These are phyloP conservation scores for Heracleum sosnowskyi DNA, from an alignment of 129 eudicot genomes.

Conservation along the genomic window DNA sequence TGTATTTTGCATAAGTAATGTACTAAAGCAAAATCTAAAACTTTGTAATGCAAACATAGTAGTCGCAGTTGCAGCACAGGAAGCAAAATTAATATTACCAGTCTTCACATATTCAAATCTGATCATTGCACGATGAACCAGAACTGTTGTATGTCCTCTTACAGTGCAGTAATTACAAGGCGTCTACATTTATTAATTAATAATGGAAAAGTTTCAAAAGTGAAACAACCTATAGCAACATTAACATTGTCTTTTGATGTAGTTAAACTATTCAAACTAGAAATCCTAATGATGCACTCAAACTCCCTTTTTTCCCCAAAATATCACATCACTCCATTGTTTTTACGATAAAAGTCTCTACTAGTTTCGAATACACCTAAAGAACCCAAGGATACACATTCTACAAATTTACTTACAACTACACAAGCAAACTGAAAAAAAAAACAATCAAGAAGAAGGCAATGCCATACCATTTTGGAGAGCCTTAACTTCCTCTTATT, in stretches of 20 bases:
- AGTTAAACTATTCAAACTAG: background rate
- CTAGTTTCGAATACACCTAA: background rate
- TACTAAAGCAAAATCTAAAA: background rate
- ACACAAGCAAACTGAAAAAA: background rate
- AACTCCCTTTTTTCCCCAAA: background rate
- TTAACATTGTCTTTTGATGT: background rate
- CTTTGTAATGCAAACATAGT: background rate
- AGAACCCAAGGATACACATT: background rate
- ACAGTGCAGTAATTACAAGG: too few relatives aligned
- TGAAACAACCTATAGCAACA: background rate
- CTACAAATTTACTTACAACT: background rate
- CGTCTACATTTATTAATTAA: too few relatives aligned
- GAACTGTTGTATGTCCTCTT: too few relatives aligned
- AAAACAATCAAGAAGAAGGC: background rate
- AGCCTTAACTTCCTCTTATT: slow-evolving; percentile 73
- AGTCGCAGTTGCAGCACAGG: background rate
- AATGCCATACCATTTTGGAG: slow-evolving; percentile 53
- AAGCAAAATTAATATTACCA: too few relatives aligned
- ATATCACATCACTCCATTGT: background rate
- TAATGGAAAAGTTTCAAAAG: background rate
- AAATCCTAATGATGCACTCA: background rate
- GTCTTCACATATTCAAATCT: too few relatives aligned
- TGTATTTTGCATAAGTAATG: background rate
- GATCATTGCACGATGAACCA: too few relatives aligned
- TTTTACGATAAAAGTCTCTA: background rate